Base-by-base conservation (phyloP, 2,329 filamentous ascomycete species). In the Hypocreales sp. region DNA sequence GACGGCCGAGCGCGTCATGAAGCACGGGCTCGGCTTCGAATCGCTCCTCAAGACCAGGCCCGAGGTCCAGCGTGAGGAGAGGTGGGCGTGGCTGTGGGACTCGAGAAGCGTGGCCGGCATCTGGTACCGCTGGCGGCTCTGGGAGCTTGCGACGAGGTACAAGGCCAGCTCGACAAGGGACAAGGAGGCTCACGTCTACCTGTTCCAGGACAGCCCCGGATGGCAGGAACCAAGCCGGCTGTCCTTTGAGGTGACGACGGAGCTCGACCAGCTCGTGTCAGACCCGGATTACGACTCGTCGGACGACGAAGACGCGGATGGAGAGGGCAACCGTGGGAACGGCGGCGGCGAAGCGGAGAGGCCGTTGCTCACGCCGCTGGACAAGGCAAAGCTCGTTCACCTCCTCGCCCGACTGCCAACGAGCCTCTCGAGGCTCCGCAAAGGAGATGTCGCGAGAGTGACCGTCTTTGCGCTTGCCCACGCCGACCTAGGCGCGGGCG, bases 11-110 rank as follows among this genome's bases (percentile, higher is more conserved):
- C 67, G 68, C 3, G 61, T 95, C 0, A 58, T 94, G 7, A 70
- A 73, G 14, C 72, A 90, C 39, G 84, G 86, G 0, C 72, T 81
- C 0, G 82, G 90, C 43, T 92, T 93, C 34, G 90, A 98, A 51
- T 84, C 86, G 5, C 60, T 92, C 3, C 64, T 98, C 6, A 95
- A 95, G 90, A 78, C 76, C 26, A 66, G 81, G 12, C 71, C 79
- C 0, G 73, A 84, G 29, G 79, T 95, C 1, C 82, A 92, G 46
- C 67, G 65, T 22, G 81, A 93, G 33, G 81, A 92, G 48, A 84
- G 78, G 38, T 95, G 87, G 74, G 79, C 84, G 0, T 98, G 86
- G 80, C 61, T 98, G 5, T 98, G 82, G 76, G 79, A 95, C 48
- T 68, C 84, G 13, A 68, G 75, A 37, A 86, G 75, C 42, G 61